A percentile compares a stretch with the other conserved stretches of the same genome.
phyloP scores from a whole-genome alignment of 176 grass and related monocot species.

The Triticum aestivum region IWGSC_CS_RefSeq_v2.1 NC_057814.1:199897717-199898216 shows the following conservation, averaged over 20 bases:
- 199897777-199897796: neutral
- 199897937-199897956: neutral
- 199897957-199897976: neutral
- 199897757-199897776: conserved; percentile 8
- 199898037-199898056: conserved; percentile 20
- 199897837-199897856: conserved; percentile 75
- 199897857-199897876: conserved; percentile 65
- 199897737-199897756: conserved; percentile 12
- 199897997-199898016: conserved; percentile 38
- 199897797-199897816: neutral
- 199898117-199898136: conserved; percentile 40
- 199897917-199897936: neutral
- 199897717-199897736: neutral
- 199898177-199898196: conserved; percentile 35
- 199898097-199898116: conserved; percentile 1
- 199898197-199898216: neutral
- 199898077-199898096: conserved; percentile 4
- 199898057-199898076: neutral
- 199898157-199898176: conserved; percentile 32
- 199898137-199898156: conserved; percentile 35
- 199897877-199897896: neutral
- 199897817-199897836: conserved; percentile 52
- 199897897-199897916: neutral
- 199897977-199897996: conserved; percentile 39
- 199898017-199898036: conserved; percentile 30